These are phyloP conservation scores for Paramyrothecium roridum DNA, from an alignment of 2,329 filamentous ascomycete genomes.

Conservation along the genomic window DNA sequence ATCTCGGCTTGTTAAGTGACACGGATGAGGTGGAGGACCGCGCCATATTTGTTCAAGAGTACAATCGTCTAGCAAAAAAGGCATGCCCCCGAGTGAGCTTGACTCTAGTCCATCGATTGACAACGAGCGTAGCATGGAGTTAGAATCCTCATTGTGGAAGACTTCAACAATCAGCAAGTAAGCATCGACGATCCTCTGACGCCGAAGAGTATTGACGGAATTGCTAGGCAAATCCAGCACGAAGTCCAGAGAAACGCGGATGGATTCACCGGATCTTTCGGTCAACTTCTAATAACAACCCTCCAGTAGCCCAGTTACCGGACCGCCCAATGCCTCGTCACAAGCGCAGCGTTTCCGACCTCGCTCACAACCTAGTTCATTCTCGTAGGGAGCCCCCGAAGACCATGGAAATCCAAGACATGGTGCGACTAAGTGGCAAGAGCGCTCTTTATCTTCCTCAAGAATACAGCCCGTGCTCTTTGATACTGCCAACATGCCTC, in stretches of 20 bases:
- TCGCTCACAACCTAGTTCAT: conserved; percentile 43
- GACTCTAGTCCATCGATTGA: not conserved
- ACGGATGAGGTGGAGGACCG: conserved; percentile 48
- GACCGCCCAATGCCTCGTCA: conserved; percentile 24
- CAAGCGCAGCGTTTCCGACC: conserved; percentile 54
- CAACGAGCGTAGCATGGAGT: conserved; percentile 47
- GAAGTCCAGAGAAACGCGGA: conserved; percentile 24
- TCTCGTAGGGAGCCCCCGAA: conserved; percentile 42
- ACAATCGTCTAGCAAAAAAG: conserved; percentile 58
- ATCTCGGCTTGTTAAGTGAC: conserved; percentile 42
- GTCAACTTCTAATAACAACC: conserved; percentile 13
- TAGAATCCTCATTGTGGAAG: conserved; percentile 32
- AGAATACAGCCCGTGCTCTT: conserved; percentile 53
- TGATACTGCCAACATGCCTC: conserved; percentile 63
- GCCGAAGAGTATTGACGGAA: not conserved
- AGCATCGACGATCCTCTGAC: no score
- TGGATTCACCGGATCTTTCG: conserved; percentile 37
- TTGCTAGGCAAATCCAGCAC: conserved; percentile 13
- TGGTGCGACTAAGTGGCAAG: conserved; percentile 61
- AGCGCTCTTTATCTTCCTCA: conserved; percentile 58
- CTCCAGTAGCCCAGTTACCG: conserved; percentile 4
- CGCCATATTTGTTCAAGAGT: conserved; percentile 49
- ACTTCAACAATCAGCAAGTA: conserved; percentile 18
- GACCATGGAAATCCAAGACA: conserved; percentile 50
- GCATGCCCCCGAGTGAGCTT: conserved; percentile 26